A percentile compares a stretch with the other conserved stretches of the same genome.
These are phyloP conservation scores for Prunus padus DNA, from an alignment of 306 rosid genomes.

Conservation along the genomic window DNA sequence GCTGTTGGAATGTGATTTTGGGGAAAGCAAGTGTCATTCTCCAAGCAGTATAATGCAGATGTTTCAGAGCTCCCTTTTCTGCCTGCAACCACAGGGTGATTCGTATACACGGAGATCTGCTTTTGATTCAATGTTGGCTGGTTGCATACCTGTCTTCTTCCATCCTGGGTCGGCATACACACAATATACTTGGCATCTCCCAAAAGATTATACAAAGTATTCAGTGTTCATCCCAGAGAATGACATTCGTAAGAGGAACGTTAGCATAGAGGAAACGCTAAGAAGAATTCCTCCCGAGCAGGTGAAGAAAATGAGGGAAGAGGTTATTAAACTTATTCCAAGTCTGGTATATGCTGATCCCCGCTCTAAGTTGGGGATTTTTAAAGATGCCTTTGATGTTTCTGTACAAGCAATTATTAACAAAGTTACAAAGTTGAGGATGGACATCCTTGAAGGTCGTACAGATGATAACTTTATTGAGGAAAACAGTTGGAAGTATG, in stretches of 20 bases:
- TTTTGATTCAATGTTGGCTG: slow-evolving; percentile 92
- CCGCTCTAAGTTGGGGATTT: slow-evolving; percentile 76
- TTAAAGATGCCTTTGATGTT: slow-evolving; percentile 92
- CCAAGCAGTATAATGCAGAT: slow-evolving; percentile 97
- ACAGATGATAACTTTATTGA: slow-evolving; percentile 73
- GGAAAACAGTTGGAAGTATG: slow-evolving; percentile 98
- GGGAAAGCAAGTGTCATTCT: slow-evolving; percentile 97
- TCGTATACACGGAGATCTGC: slow-evolving; percentile 96
- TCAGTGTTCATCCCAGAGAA: slow-evolving; percentile 95
- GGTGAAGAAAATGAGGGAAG: slow-evolving; percentile 85
- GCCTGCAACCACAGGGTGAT: slow-evolving; percentile 98
- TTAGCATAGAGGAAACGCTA: slow-evolving; percentile 76
- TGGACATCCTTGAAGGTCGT: slow-evolving; percentile 61
- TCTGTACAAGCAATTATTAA: slow-evolving; percentile 77
- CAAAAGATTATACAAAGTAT: slow-evolving; percentile 70
- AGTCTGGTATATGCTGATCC: slow-evolving; percentile 90
- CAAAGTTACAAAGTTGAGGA: slow-evolving; percentile 80
- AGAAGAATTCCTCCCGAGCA: slow-evolving; percentile 64
- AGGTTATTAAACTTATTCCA: slow-evolving; percentile 83
- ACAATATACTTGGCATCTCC: slow-evolving; percentile 98
- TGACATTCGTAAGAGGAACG: slow-evolving; percentile 73
- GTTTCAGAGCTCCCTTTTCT: slow-evolving; percentile 95
- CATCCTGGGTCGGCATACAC: slow-evolving; percentile 98
- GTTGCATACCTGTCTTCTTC: slow-evolving; percentile 96
- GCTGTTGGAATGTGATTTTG: slow-evolving; percentile 90